Conservation (phyloP, 2,329 filamentous ascomycete species). For the Aureobasidium lini region DNA sequence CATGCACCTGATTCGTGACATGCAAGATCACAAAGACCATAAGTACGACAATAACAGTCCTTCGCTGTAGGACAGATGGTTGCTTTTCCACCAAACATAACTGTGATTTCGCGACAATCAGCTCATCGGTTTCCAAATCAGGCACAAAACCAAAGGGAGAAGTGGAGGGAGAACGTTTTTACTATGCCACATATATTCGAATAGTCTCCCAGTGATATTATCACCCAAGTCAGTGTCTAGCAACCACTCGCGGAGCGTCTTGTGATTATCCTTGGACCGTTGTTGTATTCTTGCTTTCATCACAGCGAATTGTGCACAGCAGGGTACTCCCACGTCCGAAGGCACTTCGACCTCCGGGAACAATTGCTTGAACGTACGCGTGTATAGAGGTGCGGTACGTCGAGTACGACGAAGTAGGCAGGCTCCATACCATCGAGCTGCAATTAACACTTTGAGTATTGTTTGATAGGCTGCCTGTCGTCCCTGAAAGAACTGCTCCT, state of each 20-base stretch:
- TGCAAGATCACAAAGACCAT: slow-evolving; percentile 50
- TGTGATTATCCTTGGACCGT: slow-evolving; percentile 42
- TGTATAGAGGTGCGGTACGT: slow-evolving; percentile 42
- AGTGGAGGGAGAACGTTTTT: not conserved
- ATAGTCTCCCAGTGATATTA: slow-evolving; percentile 44
- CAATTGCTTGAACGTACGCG: slow-evolving; percentile 40
- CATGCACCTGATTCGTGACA: slow-evolving; percentile 42
- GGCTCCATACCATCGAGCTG: no score
- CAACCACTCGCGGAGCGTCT: slow-evolving; percentile 44
- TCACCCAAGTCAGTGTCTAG: slow-evolving; percentile 40
- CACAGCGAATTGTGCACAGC: slow-evolving; percentile 50
- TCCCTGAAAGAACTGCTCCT: no score
- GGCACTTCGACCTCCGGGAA: slow-evolving; percentile 38
- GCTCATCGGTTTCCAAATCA: not conserved
- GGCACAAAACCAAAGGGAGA: not conserved
- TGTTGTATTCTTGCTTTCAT: slow-evolving; percentile 40
- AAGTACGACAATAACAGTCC: slow-evolving; percentile 61
- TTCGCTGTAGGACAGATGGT: slow-evolving; percentile 54
- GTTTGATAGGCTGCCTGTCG: no score
- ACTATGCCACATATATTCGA: slow-evolving; percentile 53
- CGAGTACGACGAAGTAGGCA: no score
- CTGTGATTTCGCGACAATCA: not conserved
- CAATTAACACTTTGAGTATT: no score
- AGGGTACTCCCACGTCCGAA: slow-evolving; percentile 40
- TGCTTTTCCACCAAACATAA: slow-evolving; percentile 7